Conservation (phyloP, 2,329 filamentous ascomycete genomes). For the Bipolaris sorokiniana region DNA sequence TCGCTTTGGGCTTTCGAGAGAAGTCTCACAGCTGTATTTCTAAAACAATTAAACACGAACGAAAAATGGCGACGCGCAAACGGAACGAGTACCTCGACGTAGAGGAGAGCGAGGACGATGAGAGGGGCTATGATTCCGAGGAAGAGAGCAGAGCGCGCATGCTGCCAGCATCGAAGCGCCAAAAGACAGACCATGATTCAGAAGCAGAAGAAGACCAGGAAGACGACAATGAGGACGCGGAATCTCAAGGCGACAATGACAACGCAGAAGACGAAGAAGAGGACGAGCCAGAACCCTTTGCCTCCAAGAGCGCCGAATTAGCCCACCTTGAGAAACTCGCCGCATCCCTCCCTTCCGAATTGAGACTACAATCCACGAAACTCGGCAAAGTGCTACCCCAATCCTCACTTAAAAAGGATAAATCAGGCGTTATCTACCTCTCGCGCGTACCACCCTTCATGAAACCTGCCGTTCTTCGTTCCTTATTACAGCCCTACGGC, state of each 20-base stretch:
- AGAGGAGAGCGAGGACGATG: constrained; percentile 53
- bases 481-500: constrained; percentile 76
- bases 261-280: constrained; percentile 24
- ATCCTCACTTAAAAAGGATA: constrained; percentile 67
- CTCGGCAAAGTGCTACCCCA: constrained; percentile 28
- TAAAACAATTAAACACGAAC: background rate
- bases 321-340: constrained; percentile 41
- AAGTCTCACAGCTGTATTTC: too few relatives aligned
- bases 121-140: constrained; percentile 68
- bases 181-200: constrained; percentile 61
- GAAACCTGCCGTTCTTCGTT: constrained; percentile 79
- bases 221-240: constrained; percentile 27
- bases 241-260: constrained; percentile 30
- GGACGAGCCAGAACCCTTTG: constrained; percentile 33
- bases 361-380: constrained; percentile 43
- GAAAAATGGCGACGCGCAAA: constrained; percentile 69
- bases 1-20: background rate
- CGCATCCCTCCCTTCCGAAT: constrained; percentile 40
- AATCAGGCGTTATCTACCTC: constrained; percentile 82
- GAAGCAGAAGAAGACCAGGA: constrained; percentile 31
- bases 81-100: constrained; percentile 73
- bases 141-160: constrained; percentile 69
- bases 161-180: constrained; percentile 64
- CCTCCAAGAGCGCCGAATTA: constrained; percentile 38
- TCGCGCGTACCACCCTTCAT: constrained; percentile 87